Percentiles rank a stretch among this genome's conserved stretches.
phyloP scores from a whole-genome alignment of 441 rosid species.

The Gossypium trilobum region DNA sequence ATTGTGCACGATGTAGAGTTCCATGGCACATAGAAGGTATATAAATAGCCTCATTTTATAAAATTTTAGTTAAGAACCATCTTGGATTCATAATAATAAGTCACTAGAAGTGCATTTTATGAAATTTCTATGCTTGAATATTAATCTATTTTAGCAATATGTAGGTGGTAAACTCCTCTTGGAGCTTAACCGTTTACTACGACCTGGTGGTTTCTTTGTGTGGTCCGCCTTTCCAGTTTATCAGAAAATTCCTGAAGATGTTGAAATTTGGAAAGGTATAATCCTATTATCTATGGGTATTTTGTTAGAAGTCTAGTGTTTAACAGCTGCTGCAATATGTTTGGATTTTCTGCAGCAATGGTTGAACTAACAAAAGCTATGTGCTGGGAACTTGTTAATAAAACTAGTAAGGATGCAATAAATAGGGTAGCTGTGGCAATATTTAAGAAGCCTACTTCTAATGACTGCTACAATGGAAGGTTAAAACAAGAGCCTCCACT shows the following conservation, averaged over 20 bases:
- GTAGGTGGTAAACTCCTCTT: conserved; percentile 88
- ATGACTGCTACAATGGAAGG: conserved; percentile 68
- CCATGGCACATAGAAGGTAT: conserved; percentile 98
- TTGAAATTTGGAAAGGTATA: conserved; percentile 78
- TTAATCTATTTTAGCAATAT: conserved; percentile 11
- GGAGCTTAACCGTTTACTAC: conserved; percentile 80
- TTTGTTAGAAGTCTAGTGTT: conserved; percentile 5
- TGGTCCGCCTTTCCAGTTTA: conserved; percentile 99
- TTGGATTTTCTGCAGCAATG: conserved; percentile 57
- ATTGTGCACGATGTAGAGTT: conserved; percentile 96
- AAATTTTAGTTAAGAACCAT: neutral
- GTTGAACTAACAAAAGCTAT: conserved; percentile 49
- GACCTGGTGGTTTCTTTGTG: conserved; percentile 91
- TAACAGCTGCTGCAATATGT: conserved; percentile 16
- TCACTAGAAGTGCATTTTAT: neutral
- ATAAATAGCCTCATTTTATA: neutral
- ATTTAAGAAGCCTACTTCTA: conserved; percentile 65
- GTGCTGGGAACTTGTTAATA: conserved; percentile 81
- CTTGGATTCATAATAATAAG: neutral
- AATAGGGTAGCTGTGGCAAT: conserved; percentile 69
- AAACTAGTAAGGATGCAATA: conserved; percentile 41
- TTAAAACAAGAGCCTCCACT: conserved; percentile 58
- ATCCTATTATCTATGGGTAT: conserved; percentile 7
- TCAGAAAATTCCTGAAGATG: conserved; percentile 67
- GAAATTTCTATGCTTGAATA: neutral